Conservation (phyloP, 331 rosid species). For the Ulmus americana region DNA sequence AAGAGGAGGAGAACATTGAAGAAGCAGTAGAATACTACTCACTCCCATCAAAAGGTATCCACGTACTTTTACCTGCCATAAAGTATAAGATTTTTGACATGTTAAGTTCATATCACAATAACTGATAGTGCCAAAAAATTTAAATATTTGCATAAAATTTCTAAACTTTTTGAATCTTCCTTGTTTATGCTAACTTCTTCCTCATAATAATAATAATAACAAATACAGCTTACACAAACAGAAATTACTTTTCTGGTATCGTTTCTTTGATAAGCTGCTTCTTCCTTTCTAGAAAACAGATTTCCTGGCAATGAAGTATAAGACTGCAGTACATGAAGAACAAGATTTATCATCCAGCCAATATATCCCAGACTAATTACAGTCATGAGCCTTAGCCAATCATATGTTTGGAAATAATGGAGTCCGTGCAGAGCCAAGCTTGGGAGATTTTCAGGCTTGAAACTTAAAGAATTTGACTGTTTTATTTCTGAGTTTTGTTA, state of each 20-base stretch:
- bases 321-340: slow-evolving; percentile 78
- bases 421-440: slow-evolving; percentile 79
- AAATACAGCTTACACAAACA: slow-evolving; percentile 22
- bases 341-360: slow-evolving; percentile 85
- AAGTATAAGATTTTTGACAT: slow-evolving; percentile 17
- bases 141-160: neutral
- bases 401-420: slow-evolving; percentile 87
- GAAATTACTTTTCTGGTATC: slow-evolving; percentile 52
- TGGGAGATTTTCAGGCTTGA: slow-evolving; percentile 71
- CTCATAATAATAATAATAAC: slow-evolving; percentile 13
- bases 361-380: slow-evolving; percentile 71
- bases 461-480: slow-evolving; percentile 53
- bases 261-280: slow-evolving; percentile 35
- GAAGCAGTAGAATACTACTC: slow-evolving; percentile 44
- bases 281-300: slow-evolving; percentile 37
- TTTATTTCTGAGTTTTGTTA: slow-evolving; percentile 66
- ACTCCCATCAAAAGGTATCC: slow-evolving; percentile 57
- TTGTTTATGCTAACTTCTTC: slow-evolving; percentile 4
- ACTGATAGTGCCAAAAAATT: slow-evolving; percentile 3
- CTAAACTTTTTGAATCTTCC: neutral
- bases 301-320: slow-evolving; percentile 60
- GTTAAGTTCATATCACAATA: neutral
- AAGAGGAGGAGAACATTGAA: slow-evolving; percentile 83
- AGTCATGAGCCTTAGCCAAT: slow-evolving; percentile 89
- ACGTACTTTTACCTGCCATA: slow-evolving; percentile 54